Evolutionary conservation across 768 basidiomycete species (phyloP).

Genomic region (Boletus tylopilopsis): DNA sequence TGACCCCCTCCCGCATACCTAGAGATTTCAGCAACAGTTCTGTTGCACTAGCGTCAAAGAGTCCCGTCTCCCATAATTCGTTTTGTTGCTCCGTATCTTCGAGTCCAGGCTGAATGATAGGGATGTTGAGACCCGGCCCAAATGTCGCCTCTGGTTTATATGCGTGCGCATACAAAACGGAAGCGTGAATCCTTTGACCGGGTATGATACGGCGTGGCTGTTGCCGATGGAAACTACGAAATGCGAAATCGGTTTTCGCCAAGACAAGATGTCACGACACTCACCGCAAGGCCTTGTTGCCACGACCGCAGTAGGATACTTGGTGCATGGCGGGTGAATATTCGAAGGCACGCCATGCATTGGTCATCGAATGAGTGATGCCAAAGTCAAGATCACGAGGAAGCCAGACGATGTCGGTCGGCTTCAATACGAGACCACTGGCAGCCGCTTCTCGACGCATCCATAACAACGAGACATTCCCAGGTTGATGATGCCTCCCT

Average conservation of each 20-base stretch:
- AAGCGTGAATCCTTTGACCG: constrained; percentile 26
- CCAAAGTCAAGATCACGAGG: constrained; percentile 7
- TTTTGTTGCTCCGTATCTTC: constrained; percentile 3
- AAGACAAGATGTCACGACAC: neutral
- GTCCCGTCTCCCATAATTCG: constrained; percentile 17
- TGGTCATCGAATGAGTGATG: neutral
- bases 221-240: constrained; percentile 10
- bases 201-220: constrained; percentile 27
- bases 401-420: neutral
- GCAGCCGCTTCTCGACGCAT: constrained; percentile 7
- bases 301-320: constrained; percentile 7
- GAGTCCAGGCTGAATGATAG: neutral
- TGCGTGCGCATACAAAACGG: constrained; percentile 18
- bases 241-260: neutral
- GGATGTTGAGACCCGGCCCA: constrained; percentile 24
- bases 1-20: constrained; percentile 6
- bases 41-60: constrained; percentile 20
- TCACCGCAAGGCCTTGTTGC: constrained; percentile 6
- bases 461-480: constrained; percentile 7
- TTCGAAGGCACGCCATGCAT: neutral
- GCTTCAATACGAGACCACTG: neutral
- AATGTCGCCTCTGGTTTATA: constrained; percentile 17
- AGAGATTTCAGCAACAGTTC: constrained; percentile 9
- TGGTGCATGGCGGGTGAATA: neutral
- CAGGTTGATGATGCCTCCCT: neutral